Percentiles rank a stretch among this genome's conserved stretches.
Conservation (phyloP, 805 yeast genomes). For the Saccharomycopsis fibuligera region DNA sequence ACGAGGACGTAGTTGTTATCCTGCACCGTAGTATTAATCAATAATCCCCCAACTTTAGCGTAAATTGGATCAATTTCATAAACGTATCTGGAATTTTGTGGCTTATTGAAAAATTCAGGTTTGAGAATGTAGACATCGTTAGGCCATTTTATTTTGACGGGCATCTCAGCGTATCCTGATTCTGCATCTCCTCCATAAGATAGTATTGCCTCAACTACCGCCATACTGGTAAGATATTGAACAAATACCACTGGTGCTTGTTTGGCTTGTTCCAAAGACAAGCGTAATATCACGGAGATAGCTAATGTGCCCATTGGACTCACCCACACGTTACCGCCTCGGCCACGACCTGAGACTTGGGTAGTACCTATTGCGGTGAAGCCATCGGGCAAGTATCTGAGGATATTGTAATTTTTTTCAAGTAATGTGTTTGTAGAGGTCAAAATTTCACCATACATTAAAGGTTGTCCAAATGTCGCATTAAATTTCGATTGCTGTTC, state of each 20-base stretch:
- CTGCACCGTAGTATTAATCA: constrained; percentile 71
- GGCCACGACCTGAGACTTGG: constrained; percentile 87
- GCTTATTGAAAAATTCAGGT: constrained; percentile 38
- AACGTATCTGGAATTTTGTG: constrained; percentile 22
- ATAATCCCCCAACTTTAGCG: constrained; percentile 75
- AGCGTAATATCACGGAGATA: constrained; percentile 58
- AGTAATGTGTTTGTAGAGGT: constrained; percentile 80
- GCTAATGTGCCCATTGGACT: constrained; percentile 92
- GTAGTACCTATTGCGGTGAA: constrained; percentile 62
- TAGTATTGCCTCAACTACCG: constrained; percentile 70
- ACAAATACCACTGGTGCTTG: constrained; percentile 68
- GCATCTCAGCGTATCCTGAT: constrained; percentile 64
- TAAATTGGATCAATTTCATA: constrained; percentile 58
- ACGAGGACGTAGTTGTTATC: constrained; percentile 58
- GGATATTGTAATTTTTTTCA: constrained; percentile 59
- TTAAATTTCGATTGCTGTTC: constrained; percentile 24
- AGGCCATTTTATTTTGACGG: constrained; percentile 91
- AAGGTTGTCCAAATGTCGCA: constrained; percentile 52
- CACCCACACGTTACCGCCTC: constrained; percentile 94
- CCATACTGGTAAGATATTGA: constrained; percentile 80
- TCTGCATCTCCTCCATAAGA: constrained; percentile 41
- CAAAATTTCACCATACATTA: constrained; percentile 80
- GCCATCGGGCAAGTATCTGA: constrained; percentile 64
- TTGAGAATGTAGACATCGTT: constrained; percentile 78
- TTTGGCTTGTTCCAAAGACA: constrained; percentile 42